These are phyloP conservation scores for Lobosporangium transversale DNA, from an alignment of 192 early-diverging fungal genomes.

Conservation along the genomic window DNA sequence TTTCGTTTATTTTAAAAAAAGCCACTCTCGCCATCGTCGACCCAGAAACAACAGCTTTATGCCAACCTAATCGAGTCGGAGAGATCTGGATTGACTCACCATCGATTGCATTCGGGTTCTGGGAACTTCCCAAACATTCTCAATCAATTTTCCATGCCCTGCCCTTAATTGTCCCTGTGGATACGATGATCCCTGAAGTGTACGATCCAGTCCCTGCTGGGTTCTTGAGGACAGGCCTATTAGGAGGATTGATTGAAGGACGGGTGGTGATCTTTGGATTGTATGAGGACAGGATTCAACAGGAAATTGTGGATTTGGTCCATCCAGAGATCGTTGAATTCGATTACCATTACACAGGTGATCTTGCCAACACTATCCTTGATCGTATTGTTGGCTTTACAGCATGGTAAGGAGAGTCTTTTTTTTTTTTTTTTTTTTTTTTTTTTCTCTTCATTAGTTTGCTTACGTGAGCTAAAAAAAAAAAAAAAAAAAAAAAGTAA, in stretches of 20 bases:
- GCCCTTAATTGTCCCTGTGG: slow-evolving; percentile 62
- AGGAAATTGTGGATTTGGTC: slow-evolving; percentile 40
- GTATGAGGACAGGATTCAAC: slow-evolving; percentile 78
- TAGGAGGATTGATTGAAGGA: slow-evolving; percentile 76
- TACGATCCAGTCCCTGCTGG: slow-evolving; percentile 64
- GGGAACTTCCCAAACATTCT: slow-evolving; percentile 78
- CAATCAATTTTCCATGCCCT: slow-evolving; percentile 78
- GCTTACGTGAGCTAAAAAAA: no score
- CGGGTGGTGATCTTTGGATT: slow-evolving; percentile 80
- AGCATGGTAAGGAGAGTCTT: slow-evolving; percentile 52
- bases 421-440: no score
- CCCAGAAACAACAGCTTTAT: slow-evolving; percentile 80
- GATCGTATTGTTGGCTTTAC: slow-evolving; percentile 53
- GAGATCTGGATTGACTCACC: slow-evolving; percentile 89
- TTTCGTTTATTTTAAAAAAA: no score
- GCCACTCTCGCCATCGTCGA: slow-evolving; percentile 83
- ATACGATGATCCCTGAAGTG: slow-evolving; percentile 59
- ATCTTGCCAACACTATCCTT: slow-evolving; percentile 36
- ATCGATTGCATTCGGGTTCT: slow-evolving; percentile 78
- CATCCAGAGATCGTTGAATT: slow-evolving; percentile 51
- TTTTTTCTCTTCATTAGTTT: no score
- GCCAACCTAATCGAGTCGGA: slow-evolving; percentile 77
- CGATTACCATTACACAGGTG: slow-evolving; percentile 40
- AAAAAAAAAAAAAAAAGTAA: slow-evolving; percentile 27
- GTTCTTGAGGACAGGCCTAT: slow-evolving; percentile 81